A percentile compares a stretch with the other conserved stretches of the same genome.
These are phyloP conservation scores for Trichosanthes truncata DNA, from an alignment of 306 rosid genomes.

Conservation along the genomic window DNA sequence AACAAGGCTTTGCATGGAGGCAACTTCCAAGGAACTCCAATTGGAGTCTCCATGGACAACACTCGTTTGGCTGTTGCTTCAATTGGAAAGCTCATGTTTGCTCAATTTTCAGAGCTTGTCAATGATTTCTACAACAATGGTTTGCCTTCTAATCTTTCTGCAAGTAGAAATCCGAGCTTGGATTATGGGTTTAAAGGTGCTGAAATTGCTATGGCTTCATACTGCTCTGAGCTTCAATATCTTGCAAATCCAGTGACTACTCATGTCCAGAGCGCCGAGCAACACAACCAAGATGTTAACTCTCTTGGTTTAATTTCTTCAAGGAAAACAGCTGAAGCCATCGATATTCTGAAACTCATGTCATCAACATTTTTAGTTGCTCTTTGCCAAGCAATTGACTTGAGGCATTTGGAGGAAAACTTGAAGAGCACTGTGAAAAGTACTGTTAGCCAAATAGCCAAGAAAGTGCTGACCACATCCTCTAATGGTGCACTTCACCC, in stretches of 20 bases:
- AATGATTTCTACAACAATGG: conserved; percentile 86
- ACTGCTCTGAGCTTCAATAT: conserved; percentile 77
- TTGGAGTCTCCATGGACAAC: conserved; percentile 92
- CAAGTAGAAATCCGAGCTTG: conserved; percentile 67
- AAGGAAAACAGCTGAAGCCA: conserved; percentile 62
- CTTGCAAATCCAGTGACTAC: conserved; percentile 78
- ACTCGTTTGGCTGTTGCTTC: conserved; percentile 81
- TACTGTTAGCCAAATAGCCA: conserved; percentile 55
- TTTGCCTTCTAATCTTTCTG: conserved; percentile 72
- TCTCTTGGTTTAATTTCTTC: conserved; percentile 79
- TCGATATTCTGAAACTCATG: conserved; percentile 78
- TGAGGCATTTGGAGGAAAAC: conserved; percentile 90
- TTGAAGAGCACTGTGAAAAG: conserved; percentile 53
- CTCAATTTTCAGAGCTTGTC: conserved; percentile 85
- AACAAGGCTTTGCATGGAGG: conserved; percentile 93
- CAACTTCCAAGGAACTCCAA: conserved; percentile 88
- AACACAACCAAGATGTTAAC: conserved; percentile 90
- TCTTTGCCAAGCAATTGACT: conserved; percentile 78
- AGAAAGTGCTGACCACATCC: conserved; percentile 62
- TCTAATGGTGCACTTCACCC: conserved; percentile 74
- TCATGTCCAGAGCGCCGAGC: conserved; percentile 90
- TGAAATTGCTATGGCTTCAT: conserved; percentile 90
- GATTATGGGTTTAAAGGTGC: conserved; percentile 89
- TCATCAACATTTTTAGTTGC: conserved; percentile 68
- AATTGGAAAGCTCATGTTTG: conserved; percentile 85